Base-by-base conservation (phyloP, 208 protist species). In the Phytomonas sp. region DNA sequence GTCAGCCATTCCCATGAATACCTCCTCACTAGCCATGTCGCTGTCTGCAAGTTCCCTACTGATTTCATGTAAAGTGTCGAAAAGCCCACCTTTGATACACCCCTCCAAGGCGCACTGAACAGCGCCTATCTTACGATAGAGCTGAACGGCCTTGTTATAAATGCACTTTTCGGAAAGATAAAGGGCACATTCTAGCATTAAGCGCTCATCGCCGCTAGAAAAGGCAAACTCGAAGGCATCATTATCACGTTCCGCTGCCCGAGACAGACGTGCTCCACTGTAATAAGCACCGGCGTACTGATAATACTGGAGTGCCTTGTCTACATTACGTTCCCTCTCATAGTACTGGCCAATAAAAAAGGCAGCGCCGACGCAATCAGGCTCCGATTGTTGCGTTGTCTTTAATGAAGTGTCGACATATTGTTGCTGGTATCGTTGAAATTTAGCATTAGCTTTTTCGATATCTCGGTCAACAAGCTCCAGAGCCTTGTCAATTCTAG, bases 81-180 rank as follows among this genome's bases (percentile, higher is more conserved):
- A 98, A 26, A 98, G 82, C 14, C 91, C 81, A 31, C 88, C 87
- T 49, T 87, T 88, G 73, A 98, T 95, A 72, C 94, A 98, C 7
- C 93, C 80, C 62, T 98, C 86, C 56, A 98, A 84, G 5, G 96
- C 95, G 32, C 83, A 83, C 68, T 94, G 85, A 42, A 95, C 82
- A 42, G 95, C 89, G 36, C 96, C 96, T 33, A 96, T 86, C 71
- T 94, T 92, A 71, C 97, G 96, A 75, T 98, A 98, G 19, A 98
- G 87, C 59, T 89, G 72, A 3, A 98, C 95, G 1, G 97, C 88
- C 80, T 97, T 96, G 75, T 98, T 94, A 66, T 85, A 95, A 26
- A 75, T 45, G 29, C 80, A 74, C 71, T 94, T 83, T 67, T 86
- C 66, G 79, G 98, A 94, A 29, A 99, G 86, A 64, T 82, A 97